These are phyloP conservation scores for Salvia miltiorrhiza DNA, from an alignment of 257 asterid genomes.

Conservation along the genomic window DNA sequence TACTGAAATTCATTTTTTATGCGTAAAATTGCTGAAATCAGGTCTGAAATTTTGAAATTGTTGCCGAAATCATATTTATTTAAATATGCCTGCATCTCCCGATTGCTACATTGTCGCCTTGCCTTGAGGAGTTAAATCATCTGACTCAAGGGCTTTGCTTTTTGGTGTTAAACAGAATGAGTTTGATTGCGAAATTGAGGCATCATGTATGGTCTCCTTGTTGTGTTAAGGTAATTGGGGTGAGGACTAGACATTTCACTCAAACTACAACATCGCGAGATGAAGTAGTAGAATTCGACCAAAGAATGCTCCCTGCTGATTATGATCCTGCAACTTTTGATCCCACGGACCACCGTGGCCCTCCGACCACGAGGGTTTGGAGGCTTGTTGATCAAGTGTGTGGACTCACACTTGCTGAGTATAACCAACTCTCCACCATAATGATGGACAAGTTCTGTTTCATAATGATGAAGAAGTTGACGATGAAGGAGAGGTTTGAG, in stretches of 20 bases:
- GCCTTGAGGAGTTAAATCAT: no score
- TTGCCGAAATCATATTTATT: no score
- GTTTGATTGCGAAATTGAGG: slow-evolving; percentile 49
- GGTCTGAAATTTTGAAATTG: no score
- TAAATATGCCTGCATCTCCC: no score
- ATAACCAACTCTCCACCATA: slow-evolving; percentile 58
- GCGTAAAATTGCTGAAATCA: no score
- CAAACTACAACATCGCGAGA: slow-evolving; percentile 52
- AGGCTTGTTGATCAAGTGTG: slow-evolving; percentile 74
- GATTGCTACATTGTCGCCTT: no score
- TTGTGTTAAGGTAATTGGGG: slow-evolving; percentile 30
- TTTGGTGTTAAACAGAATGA: slow-evolving; percentile 37
- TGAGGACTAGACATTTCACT: slow-evolving; percentile 27
- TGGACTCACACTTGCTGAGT: slow-evolving; percentile 65
- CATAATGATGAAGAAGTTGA: slow-evolving; percentile 43
- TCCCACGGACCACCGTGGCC: slow-evolving; percentile 69
- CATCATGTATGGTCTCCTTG: slow-evolving; percentile 26
- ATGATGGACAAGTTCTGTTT: slow-evolving; percentile 23
- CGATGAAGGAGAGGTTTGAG: slow-evolving; percentile 48
- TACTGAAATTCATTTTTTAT: no score
- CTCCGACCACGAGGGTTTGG: slow-evolving; percentile 79
- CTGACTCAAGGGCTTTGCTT: background rate
- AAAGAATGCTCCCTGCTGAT: slow-evolving; percentile 80
- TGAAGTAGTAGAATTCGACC: slow-evolving; percentile 70
- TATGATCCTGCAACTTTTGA: slow-evolving; percentile 75